A percentile compares a stretch with the other conserved stretches of the same genome.
These are phyloP conservation scores for Termitomyces sp. DNA, from an alignment of 768 basidiomycete genomes.

Conservation along the genomic window DNA sequence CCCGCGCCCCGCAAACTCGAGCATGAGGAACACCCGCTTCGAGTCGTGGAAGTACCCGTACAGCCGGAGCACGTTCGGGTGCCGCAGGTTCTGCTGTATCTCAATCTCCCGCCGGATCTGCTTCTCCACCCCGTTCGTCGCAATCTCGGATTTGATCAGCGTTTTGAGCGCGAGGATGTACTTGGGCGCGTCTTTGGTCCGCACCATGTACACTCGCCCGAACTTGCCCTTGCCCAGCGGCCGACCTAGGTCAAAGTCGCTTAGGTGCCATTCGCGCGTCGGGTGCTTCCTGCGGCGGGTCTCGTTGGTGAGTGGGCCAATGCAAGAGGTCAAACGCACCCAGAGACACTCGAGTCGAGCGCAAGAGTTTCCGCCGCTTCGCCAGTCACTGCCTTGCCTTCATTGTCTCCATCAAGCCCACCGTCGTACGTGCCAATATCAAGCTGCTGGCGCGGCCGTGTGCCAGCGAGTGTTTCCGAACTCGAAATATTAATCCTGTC, in stretches of 20 bases:
- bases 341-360: slow-evolving; percentile 73
- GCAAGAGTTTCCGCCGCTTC: slow-evolving; percentile 79
- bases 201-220: slow-evolving; percentile 96
- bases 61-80: slow-evolving; percentile 89
- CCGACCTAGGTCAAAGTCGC: slow-evolving; percentile 88
- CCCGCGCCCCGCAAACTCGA: slow-evolving; percentile 95
- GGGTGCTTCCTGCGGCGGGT: slow-evolving; percentile 45
- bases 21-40: slow-evolving; percentile 95
- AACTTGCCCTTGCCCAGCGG: slow-evolving; percentile 98
- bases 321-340: slow-evolving; percentile 26
- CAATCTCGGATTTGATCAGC: slow-evolving; percentile 92
- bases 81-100: slow-evolving; percentile 93
- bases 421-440: slow-evolving; percentile 93
- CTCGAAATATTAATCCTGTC: background rate
- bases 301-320: background rate
- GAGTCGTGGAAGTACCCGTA: slow-evolving; percentile 99
- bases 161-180: slow-evolving; percentile 97
- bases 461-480: no score
- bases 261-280: slow-evolving; percentile 81
- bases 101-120: slow-evolving; percentile 97
- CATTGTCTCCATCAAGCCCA: slow-evolving; percentile 83
- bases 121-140: slow-evolving; percentile 87
- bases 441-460: slow-evolving; percentile 17
- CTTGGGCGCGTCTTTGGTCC: slow-evolving; percentile 79
- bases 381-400: slow-evolving; percentile 62